phyloP scores from a whole-genome alignment of 768 basidiomycete species.

The Pholiota conissans region DNA sequence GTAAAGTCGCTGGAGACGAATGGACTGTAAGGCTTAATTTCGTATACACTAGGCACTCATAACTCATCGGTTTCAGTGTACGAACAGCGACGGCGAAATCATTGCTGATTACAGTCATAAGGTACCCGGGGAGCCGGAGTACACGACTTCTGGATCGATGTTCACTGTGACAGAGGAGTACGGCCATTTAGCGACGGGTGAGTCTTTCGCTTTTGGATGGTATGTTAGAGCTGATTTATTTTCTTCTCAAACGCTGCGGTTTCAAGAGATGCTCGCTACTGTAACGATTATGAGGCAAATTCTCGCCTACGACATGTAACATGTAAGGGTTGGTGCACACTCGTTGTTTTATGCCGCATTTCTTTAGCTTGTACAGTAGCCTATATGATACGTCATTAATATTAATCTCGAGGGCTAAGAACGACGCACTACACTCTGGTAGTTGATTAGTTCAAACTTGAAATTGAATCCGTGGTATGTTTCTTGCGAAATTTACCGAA shows the following conservation, averaged over 20 bases:
- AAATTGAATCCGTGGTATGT: too few relatives aligned
- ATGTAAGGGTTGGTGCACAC: too few relatives aligned
- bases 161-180: slow-evolving; percentile 64
- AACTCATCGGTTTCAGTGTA: too few relatives aligned
- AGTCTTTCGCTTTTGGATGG: neutral
- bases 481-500: too few relatives aligned
- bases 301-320: neutral
- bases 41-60: too few relatives aligned
- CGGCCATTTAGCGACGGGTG: slow-evolving; percentile 40
- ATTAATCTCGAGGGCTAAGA: too few relatives aligned
- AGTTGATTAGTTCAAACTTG: too few relatives aligned
- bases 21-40: slow-evolving; percentile 56
- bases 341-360: too few relatives aligned
- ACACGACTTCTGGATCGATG: slow-evolving; percentile 60
- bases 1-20: slow-evolving; percentile 49
- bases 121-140: slow-evolving; percentile 52
- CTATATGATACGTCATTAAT: too few relatives aligned
- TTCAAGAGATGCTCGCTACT: neutral
- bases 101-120: slow-evolving; percentile 66
- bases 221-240: neutral
- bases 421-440: too few relatives aligned
- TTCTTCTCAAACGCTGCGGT: neutral
- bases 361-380: too few relatives aligned
- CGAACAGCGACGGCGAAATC: slow-evolving; percentile 46
- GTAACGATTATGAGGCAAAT: neutral